Evolutionary conservation across 768 basidiomycete species (phyloP).

Genomic region (Phanerochaete sordida): DNA sequence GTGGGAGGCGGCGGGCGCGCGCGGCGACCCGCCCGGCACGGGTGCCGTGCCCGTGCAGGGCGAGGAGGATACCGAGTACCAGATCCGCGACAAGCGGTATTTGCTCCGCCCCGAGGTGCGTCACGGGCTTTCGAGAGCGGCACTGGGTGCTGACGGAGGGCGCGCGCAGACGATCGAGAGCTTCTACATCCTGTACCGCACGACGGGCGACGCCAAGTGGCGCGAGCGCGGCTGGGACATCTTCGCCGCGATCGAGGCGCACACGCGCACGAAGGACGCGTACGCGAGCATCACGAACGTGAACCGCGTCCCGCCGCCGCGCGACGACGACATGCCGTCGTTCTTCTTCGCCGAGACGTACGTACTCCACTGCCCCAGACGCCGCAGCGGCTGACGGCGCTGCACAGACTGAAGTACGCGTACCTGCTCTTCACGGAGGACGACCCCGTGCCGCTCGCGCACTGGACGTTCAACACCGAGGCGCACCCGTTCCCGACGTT

Average conservation of each 20-base stretch:
- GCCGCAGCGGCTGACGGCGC: background rate
- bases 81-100: constrained; percentile 42
- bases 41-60: constrained; percentile 29
- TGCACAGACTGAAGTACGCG: constrained; percentile 61
- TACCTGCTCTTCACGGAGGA: constrained; percentile 63
- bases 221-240: constrained; percentile 69
- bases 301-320: constrained; percentile 34
- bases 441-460: constrained; percentile 47
- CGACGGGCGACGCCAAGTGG: constrained; percentile 68
- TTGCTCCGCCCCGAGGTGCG: constrained; percentile 66
- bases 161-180: constrained; percentile 64
- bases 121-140: background rate
- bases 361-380: constrained; percentile 7
- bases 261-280: constrained; percentile 54
- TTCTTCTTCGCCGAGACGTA: constrained; percentile 54
- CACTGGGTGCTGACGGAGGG: constrained; percentile 45
- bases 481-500: constrained; percentile 80
- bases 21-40: constrained; percentile 49
- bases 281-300: constrained; percentile 59
- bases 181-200: constrained; percentile 67
- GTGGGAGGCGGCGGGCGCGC: constrained; percentile 33
- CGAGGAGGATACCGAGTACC: constrained; percentile 46
- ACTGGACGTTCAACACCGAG: constrained; percentile 45
- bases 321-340: constrained; percentile 63
- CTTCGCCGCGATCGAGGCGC: constrained; percentile 64